These are phyloP conservation scores for Stephania cephalantha DNA, from an alignment of 164 flowering plant genomes.

Conservation along the genomic window DNA sequence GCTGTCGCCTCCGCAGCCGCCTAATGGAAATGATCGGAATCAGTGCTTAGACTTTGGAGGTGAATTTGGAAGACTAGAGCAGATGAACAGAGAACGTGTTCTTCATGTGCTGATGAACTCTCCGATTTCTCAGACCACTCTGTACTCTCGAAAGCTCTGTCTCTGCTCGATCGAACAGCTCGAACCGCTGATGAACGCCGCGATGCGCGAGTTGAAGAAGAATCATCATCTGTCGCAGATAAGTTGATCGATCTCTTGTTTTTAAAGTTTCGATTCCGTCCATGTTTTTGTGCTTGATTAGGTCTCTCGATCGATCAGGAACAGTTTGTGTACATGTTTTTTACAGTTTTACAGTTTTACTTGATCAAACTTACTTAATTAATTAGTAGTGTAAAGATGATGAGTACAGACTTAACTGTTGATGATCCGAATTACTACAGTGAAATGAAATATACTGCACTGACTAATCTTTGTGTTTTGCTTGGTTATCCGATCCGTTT, in stretches of 20 bases:
- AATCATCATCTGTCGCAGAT: neutral
- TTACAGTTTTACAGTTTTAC: no score
- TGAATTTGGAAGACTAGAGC: constrained; percentile 25
- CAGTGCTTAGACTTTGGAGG: neutral
- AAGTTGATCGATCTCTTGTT: no score
- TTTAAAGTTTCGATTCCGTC: no score
- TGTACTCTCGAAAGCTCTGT: constrained; percentile 41
- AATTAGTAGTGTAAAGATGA: no score
- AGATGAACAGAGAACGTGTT: constrained; percentile 49
- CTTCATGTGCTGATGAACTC: constrained; percentile 59
- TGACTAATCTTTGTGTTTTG: no score
- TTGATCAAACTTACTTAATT: no score
- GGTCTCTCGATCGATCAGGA: constrained; percentile 3
- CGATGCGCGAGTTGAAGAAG: neutral
- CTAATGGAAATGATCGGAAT: no score
- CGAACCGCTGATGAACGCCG: no score
- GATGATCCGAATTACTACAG: no score
- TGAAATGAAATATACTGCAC: no score
- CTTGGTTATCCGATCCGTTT: neutral
- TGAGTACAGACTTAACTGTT: no score
- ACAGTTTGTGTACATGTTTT: neutral
- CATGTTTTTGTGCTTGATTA: no score
- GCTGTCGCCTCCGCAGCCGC: constrained; percentile 1
- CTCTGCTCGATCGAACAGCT: constrained; percentile 53
- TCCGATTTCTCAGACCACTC: constrained; percentile 39